Evolutionary conservation across 2,329 filamentous ascomycete genomes (phyloP), one percentile per base, ranked within the genome.

Genomic region (Nannizziopsis barbatae): DNA sequence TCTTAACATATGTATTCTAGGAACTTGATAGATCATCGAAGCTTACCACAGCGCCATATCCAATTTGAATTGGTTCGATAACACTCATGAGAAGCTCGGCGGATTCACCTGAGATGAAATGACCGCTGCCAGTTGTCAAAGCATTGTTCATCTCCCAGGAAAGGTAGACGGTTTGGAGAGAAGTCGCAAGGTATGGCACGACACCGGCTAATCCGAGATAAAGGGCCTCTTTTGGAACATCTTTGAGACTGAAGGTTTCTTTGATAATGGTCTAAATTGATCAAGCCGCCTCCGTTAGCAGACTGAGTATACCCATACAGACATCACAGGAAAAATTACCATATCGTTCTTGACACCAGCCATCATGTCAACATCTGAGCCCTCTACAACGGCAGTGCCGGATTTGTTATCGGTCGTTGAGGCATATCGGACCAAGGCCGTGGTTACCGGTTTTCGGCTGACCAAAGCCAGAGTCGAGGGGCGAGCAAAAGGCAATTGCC

Each of bases 61-160:
- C 89, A 47, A 95, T 76, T 67, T 95, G 90, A 46, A 95, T 70
- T 10, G 88, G 88, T 69, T 95, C 88, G 27, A 95, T 73, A 12
- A 87, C 65, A 55, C 82, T 76, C 8, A 95, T 75, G 48, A 87
- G 71, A 18, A 84, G 69, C 52, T 81, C 78, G 2, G 88, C 88
- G 2, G 77, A 83, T 43, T 87, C 78, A 43, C 80, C 80, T 55
- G 72, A 78, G 61, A 92, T 75, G 38, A 88, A 62, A 44, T 83
- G 71, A 22, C 77, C 75, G 11, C 74, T 71, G 30, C 84, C 86
- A 6, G 71, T 70, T 12, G 71, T 69, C 1, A 77, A 74, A 1
- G 77, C 70, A 52, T 83, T 80, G 63, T 87, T 89, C 55, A 94
- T 79, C 59, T 92, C 81, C 75, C 82, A 94, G 2, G 86, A 80